Percentiles rank a stretch among this genome's conserved stretches.
These are phyloP conservation scores for Cutaneotrichosporon arboriforme DNA, from an alignment of 1,284 basidiomycete genomes.

Conservation along the genomic window DNA sequence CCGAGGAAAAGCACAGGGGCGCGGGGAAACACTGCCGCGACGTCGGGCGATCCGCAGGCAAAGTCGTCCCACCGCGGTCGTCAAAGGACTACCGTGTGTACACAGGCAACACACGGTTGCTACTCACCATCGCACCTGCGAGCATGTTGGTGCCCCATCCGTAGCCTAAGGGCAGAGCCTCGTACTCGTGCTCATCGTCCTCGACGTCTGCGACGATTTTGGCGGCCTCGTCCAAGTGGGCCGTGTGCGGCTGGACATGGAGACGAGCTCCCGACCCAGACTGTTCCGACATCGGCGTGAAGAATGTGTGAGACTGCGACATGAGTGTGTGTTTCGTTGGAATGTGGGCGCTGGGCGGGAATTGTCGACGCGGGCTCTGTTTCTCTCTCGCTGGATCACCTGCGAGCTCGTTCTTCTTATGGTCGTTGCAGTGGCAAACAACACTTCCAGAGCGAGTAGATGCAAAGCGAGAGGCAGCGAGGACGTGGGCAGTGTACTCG, in stretches of 20 bases:
- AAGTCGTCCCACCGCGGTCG: not conserved
- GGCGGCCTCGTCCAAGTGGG: conserved; percentile 19
- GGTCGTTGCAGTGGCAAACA: not conserved
- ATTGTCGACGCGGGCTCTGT: too few relatives aligned
- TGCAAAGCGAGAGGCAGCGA: too few relatives aligned
- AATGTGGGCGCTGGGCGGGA: not conserved
- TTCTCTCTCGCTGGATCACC: too few relatives aligned
- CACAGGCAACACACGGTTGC: not conserved
- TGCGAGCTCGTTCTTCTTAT: not conserved
- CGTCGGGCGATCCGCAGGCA: too few relatives aligned
- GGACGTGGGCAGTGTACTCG: too few relatives aligned
- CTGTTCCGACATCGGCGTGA: conserved; percentile 1
- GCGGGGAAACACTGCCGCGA: too few relatives aligned
- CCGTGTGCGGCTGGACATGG: conserved; percentile 23
- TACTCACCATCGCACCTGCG: conserved; percentile 84
- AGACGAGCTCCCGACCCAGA: conserved; percentile 1
- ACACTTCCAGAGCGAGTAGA: not conserved
- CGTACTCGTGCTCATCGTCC: conserved; percentile 49
- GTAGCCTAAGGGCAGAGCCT: conserved; percentile 45
- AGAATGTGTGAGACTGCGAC: conserved; percentile 5
- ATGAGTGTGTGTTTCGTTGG: not conserved
- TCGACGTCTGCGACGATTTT: conserved; percentile 16
- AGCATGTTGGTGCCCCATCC: conserved; percentile 78
- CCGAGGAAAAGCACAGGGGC: too few relatives aligned
- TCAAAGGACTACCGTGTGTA: not conserved